Percentiles rank a stretch among this genome's conserved stretches.
These are phyloP conservation scores for Phytophthora crassamura DNA, from an alignment of 352 stramenopile species.

Conservation along the genomic window DNA sequence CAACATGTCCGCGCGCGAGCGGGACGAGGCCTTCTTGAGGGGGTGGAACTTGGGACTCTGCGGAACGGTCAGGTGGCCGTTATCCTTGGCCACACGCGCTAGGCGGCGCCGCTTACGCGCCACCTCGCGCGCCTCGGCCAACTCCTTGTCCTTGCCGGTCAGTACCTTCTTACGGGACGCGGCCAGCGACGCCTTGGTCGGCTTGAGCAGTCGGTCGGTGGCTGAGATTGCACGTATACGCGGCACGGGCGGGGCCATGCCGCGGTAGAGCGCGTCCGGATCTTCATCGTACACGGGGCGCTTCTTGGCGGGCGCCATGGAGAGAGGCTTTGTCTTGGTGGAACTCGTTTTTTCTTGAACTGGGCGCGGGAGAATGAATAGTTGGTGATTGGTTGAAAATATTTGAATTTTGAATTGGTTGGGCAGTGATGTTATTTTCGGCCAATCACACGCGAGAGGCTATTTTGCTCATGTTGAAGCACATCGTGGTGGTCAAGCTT, in stretches of 20 bases:
- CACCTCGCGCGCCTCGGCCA: conserved; percentile 43
- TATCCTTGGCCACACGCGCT: conserved; percentile 55
- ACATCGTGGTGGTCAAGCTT: conserved; percentile 1
- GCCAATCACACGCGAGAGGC: not conserved
- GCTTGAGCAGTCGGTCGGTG: conserved; percentile 64
- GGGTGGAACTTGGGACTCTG: conserved; percentile 70
- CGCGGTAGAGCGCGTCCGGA: conserved; percentile 57
- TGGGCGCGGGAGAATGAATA: conserved; percentile 9
- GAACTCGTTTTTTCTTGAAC: conserved; percentile 27
- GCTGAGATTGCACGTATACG: conserved; percentile 63
- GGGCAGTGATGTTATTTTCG: no score
- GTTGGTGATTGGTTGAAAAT: no score
- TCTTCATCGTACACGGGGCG: conserved; percentile 43
- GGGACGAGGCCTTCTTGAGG: conserved; percentile 43
- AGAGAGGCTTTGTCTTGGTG: not conserved
- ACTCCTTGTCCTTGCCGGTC: conserved; percentile 51
- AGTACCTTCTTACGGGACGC: conserved; percentile 49
- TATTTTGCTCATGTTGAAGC: conserved; percentile 26
- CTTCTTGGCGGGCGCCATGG: conserved; percentile 24
- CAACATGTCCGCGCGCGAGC: conserved; percentile 46
- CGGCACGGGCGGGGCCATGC: conserved; percentile 47
- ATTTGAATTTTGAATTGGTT: not conserved
- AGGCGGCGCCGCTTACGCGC: conserved; percentile 41
- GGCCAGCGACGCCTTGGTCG: conserved; percentile 65
- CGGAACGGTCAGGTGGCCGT: conserved; percentile 69